phyloP scores from a whole-genome alignment of 108 stramenopile genomes.

The Parietichytrium sp. region DNA sequence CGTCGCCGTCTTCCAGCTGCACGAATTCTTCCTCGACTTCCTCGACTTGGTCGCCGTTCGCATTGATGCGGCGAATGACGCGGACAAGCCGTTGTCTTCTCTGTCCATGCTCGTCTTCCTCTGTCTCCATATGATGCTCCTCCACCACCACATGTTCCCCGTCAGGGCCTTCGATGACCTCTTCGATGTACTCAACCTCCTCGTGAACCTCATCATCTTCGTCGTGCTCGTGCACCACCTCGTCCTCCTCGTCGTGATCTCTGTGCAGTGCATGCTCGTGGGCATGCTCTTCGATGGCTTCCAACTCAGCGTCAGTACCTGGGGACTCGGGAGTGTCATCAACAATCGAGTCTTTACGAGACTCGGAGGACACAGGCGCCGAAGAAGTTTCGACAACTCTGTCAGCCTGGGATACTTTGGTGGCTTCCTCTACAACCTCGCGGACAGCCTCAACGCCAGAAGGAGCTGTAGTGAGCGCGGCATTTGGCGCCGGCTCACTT shows the following conservation, averaged over 20 bases:
- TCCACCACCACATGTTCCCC: background rate
- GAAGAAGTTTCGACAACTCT: too few relatives aligned
- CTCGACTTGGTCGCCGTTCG: background rate
- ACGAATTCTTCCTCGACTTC: background rate
- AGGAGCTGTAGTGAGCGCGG: too few relatives aligned
- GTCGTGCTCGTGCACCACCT: slow-evolving; percentile 9
- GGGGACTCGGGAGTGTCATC: too few relatives aligned
- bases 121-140: background rate
- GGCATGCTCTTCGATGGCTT: too few relatives aligned
- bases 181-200: background rate
- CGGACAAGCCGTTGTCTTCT: background rate
- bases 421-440: too few relatives aligned
- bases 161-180: background rate
- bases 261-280: background rate
- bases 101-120: background rate
- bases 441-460: too few relatives aligned
- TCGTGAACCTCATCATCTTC: background rate
- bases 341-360: too few relatives aligned
- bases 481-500: too few relatives aligned
- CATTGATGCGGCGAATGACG: background rate
- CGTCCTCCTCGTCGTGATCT: background rate
- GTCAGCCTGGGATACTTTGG: too few relatives aligned
- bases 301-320: too few relatives aligned
- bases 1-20: background rate
- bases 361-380: too few relatives aligned